Evolutionary conservation across 805 yeast species (phyloP), one percentile per base, ranked within the genome.

Genomic region (Hanseniaspora guilliermondii): DNA sequence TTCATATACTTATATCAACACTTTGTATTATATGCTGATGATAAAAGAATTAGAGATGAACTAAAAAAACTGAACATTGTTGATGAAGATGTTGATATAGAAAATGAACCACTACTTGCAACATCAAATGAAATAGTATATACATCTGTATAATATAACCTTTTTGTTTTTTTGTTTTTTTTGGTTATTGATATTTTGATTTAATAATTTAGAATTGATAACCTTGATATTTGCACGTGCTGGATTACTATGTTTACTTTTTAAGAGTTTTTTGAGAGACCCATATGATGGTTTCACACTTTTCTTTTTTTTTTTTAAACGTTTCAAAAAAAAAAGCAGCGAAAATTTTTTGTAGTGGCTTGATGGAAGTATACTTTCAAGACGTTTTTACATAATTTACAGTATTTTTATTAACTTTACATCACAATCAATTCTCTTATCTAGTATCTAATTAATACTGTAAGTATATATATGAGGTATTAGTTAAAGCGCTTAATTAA

Each of bases 1-100:
- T 57, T 80, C 38, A 68, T 78, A 3, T 83, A 82, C 63, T 82
- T 83, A 61, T 81, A 80, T 63, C 93, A 84, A 62, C 68, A 66
- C 57, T 67, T 64, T 56, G 62, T 66, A 9, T 57, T 68, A 14
- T 68, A 68, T 53, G 62, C 67, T 7, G 61, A 60, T 1, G 71
- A 67, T 53, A 57, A 57, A 57, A 61, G 58, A 39, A 40, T 64
- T 14, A 59, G 70, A 55, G 60, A 59, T 11, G 50, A 55, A n/a
- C 24, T 54, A 32, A 42, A 36, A n/a, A 48, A 47, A 33, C 30
- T 52, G 44, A 52, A 52, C 25, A 52, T 52, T 17, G 49, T 44
- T 14, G 55, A 52, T 24, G 49, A 52, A n/a, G 55, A 50, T 17
- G 48, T 50, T n/a, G 48, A 42, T 17, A 9, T 44, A 4, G 47